phyloP scores from a whole-genome alignment of 2,329 filamentous ascomycete genomes.

The Albophoma yamanashiensis region DNA sequence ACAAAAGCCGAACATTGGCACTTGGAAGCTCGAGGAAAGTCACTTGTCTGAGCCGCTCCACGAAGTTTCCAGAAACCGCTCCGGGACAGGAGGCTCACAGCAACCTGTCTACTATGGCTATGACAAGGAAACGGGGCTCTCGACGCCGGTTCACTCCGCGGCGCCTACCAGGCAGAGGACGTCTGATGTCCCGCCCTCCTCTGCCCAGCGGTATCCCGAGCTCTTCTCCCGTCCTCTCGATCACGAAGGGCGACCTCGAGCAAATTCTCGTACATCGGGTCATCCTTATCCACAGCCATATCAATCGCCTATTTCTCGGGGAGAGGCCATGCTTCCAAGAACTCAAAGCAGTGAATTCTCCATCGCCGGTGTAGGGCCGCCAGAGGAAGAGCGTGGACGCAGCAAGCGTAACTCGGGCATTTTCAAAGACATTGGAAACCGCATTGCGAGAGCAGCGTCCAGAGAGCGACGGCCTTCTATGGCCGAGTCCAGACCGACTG shows the following conservation, averaged over 20 bases:
- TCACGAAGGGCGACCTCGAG: conserved; percentile 3
- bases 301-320: conserved; percentile 5
- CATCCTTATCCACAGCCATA: conserved; percentile 8
- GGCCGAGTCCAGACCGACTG: conserved; percentile 7
- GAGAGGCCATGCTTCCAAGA: conserved; percentile 23
- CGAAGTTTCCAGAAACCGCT: conserved; percentile 19
- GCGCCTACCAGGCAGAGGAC: conserved; percentile 11
- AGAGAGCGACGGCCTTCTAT: conserved; percentile 19
- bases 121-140: conserved; percentile 40
- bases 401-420: conserved; percentile 29
- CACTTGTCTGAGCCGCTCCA: conserved; percentile 39
- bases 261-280: conserved; percentile 3
- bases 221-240: conserved; percentile 24
- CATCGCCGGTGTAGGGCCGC: conserved; percentile 22
- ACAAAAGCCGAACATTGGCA: conserved; percentile 30
- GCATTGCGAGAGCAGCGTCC: conserved; percentile 24
- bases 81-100: conserved; percentile 19
- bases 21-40: conserved; percentile 46
- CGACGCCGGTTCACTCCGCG: conserved; percentile 5
- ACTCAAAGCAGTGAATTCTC: conserved; percentile 28
- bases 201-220: conserved; percentile 37
- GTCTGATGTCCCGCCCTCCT: conserved; percentile 37
- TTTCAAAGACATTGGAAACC: conserved; percentile 41
- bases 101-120: conserved; percentile 25
- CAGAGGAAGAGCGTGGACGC: conserved; percentile 23